Base-by-base conservation (phyloP, 208 protist genomes). In the Trypanosoma cruzi region DNA sequence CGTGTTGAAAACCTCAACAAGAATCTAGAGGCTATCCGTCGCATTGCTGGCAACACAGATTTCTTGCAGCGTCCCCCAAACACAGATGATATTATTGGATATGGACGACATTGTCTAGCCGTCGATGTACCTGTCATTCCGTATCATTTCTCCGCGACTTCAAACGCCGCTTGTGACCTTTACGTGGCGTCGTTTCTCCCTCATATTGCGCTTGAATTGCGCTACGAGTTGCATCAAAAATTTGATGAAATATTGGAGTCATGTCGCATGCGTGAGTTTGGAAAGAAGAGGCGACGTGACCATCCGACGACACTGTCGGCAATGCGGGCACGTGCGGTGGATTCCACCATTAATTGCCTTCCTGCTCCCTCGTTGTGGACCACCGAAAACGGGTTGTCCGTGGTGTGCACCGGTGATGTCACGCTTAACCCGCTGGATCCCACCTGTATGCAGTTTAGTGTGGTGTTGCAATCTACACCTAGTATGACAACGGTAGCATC, bases 141-240 rank as follows among this genome's bases (percentile, higher is more conserved):
- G 0, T 78, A 84, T n/a, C 67, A 80, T 4, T 94, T 92, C 63
- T 56, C 44, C 50, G 55, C 42, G 55, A 57, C 13, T 24, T 40
- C 10, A 48, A 42, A 49, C 8, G 55, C 42, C 32, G 64, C 61
- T 11, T 22, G 28, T 40, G 40, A 50, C 37, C 59, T 68, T 18
- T 94, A 94, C 70, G 77, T 80, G 4, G 60, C 73, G 10, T 79
- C 77, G 37, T 94, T 94, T 61, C 71, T 80, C 5, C 86, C 86
- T 49, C 89, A 95, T 71, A 84, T 95, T 57, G 85, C 81, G n/a
- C 62, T 95, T 26, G 89, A 92, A 76, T 65, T 95, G 61, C 86
- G 89, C 29, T 84, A 74, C 63, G 80, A 81, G 58, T 67, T 95
- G 13, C 18, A 76, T 10, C 64, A 74, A 13, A 60, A 53, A 28